Evolutionary conservation across 805 yeast species (phyloP), one percentile per base, ranked within the genome.

Genomic region (Candida nonsorbophila): DNA sequence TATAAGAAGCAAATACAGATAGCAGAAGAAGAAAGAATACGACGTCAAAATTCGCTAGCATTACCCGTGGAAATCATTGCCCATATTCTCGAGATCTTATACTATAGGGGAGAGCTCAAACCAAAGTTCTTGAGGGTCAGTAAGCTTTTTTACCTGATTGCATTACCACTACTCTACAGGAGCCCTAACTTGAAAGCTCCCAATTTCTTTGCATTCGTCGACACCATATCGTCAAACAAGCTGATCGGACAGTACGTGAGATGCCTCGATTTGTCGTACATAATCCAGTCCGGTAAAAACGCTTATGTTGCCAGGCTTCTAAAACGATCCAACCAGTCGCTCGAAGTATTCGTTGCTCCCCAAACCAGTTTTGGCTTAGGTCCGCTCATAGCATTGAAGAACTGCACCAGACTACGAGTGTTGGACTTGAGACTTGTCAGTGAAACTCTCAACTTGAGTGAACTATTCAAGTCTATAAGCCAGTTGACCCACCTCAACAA

Each of bases 281-380:
- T 88, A 27, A 77, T 87, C 36, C 97, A 92, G 54, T 71, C 85
- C 20, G 97, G 97, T 8, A 87, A 84, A 51, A 92, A 87, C 55
- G 90, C 97, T 4, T 82, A 69, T 52, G 86, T 90, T 8, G 85
- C 97, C 0, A 80, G 84, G 40, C 51, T 92, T 5, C 60, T 92
- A 32, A 74, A 94, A 45, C 67, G 95, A 22, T 84, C 95, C 31
- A 72, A 87, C 6, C 52, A 67, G 12, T 70, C 67, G 21, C 59
- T 92, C 27, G 72, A 77, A 38, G 61, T 67, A 7, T 87, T 92
- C 44, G 72, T 83, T 6, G 96, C 97, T 0, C 95, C 97, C 3
- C 97, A 90, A 50, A 80, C 97, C 18, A 82, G 94, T 58, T 90
- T 92, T 62, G 98, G 98, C 0, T 71, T 78, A 28, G 83, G 94